These are phyloP conservation scores for Malbranchea zuffiana DNA, from an alignment of 2,329 filamentous ascomycete genomes.

Conservation along the genomic window DNA sequence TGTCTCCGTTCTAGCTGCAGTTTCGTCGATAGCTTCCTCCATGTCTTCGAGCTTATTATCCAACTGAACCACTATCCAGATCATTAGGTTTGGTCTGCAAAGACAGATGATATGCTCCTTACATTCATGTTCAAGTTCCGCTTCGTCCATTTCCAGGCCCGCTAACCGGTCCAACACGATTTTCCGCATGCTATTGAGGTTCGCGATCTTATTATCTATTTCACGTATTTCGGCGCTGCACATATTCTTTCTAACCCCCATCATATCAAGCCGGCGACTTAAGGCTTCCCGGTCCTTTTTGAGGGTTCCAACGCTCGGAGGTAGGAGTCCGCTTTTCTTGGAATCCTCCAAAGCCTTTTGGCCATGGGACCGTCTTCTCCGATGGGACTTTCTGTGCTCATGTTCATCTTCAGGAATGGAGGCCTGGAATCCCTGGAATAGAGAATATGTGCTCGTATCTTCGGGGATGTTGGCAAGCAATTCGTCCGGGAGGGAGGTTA, in stretches of 20 bases:
- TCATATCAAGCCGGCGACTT: slow-evolving; percentile 79
- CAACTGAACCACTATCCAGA: slow-evolving; percentile 42
- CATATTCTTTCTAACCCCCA: slow-evolving; percentile 92
- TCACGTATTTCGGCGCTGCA: slow-evolving; percentile 90
- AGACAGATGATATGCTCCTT: slow-evolving; percentile 26
- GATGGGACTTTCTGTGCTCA: slow-evolving; percentile 56
- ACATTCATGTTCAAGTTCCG: slow-evolving; percentile 80
- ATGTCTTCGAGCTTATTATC: slow-evolving; percentile 54
- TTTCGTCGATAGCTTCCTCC: slow-evolving; percentile 45
- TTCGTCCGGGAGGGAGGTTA: slow-evolving; percentile 81
- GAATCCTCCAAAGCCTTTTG: slow-evolving; percentile 58
- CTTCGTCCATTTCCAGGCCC: slow-evolving; percentile 79
- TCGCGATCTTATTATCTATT: slow-evolving; percentile 93
- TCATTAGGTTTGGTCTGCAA: neutral
- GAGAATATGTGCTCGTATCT: slow-evolving; percentile 71
- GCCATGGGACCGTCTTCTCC: slow-evolving; percentile 60
- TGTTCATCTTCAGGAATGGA: slow-evolving; percentile 60
- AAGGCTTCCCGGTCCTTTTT: slow-evolving; percentile 70
- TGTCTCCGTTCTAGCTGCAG: slow-evolving; percentile 26
- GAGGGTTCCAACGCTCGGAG: slow-evolving; percentile 59
- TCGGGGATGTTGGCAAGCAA: slow-evolving; percentile 83
- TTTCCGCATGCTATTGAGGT: slow-evolving; percentile 81
- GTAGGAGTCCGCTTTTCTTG: slow-evolving; percentile 46
- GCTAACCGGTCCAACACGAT: slow-evolving; percentile 84
- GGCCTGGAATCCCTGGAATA: slow-evolving; percentile 95